phyloP scores from a whole-genome alignment of 345 rosid species.

The Bruguiera gymnorhiza region DNA sequence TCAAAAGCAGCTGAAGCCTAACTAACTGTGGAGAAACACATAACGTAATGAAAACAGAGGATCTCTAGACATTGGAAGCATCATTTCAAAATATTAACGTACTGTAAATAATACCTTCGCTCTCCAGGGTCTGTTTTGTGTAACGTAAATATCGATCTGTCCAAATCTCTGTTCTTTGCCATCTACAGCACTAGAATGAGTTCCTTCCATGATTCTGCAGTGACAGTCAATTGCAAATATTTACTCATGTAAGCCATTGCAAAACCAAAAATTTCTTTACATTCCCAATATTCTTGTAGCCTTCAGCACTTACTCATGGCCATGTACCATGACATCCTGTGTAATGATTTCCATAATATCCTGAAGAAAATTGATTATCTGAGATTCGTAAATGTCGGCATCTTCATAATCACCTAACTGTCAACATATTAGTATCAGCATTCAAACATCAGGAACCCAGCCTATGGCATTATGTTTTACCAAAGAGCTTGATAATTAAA shows the following conservation, averaged over 20 bases:
- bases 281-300: slow-evolving; percentile 12
- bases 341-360: slow-evolving; percentile 85
- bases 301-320: slow-evolving; percentile 61
- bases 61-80: slow-evolving; percentile 2
- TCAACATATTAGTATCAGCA: slow-evolving; percentile 24
- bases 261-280: background rate
- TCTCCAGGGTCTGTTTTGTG: slow-evolving; percentile 34
- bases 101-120: slow-evolving; percentile 58
- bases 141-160: slow-evolving; percentile 42
- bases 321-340: slow-evolving; percentile 69
- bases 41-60: slow-evolving; percentile 15
- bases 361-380: slow-evolving; percentile 82
- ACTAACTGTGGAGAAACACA: slow-evolving; percentile 44
- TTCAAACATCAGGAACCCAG: background rate
- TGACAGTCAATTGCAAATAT: slow-evolving; percentile 18
- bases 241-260: slow-evolving; percentile 3
- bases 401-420: slow-evolving; percentile 51
- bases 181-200: slow-evolving; percentile 19
- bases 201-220: slow-evolving; percentile 56
- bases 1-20: slow-evolving; percentile 74
- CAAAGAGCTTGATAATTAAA: slow-evolving; percentile 9
- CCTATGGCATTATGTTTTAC: background rate
- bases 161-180: slow-evolving; percentile 69
- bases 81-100: slow-evolving; percentile 2
- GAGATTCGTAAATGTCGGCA: slow-evolving; percentile 46